Base-by-base conservation (phyloP, 129 eudicot species). In the Calendula officinalis region DNA sequence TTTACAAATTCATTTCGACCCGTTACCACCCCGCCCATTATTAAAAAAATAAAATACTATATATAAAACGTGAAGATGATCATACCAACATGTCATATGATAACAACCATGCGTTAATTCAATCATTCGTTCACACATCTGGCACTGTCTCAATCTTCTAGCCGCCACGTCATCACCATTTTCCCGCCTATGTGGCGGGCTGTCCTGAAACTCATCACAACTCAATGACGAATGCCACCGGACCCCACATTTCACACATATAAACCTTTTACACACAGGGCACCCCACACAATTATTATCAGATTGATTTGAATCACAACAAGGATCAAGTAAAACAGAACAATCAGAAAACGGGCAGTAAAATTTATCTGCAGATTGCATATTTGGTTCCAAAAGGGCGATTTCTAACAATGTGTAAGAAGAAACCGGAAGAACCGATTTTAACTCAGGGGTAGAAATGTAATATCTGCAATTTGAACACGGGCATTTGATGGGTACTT, bases 41-140 rank as follows among this genome's bases (percentile, higher is more conserved):
- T 22, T 2, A 22, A 22, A 22, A 22, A 22, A 22, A 0, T 37
- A 7, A 35, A 36, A 13, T 6, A 57, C 17, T 22, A 22, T 22
- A 0, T 0, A 22, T 22, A 22, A 56, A 8, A 57, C 1, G 11
- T 61, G 13, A 49, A 66, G 41, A 69, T 56, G 6, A 60, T n/a
- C 82, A 75, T 87, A 91, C 98, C 96, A 64, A 84, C 98, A 87
- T 1, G 88, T 82, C 84, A 91, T 80, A 60, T 82, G 94, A 71
- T 82, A 75, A 72, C 91, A 83, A 41, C 95, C 90, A 66, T 78
- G 88, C 10, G 82, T 72, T 17, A 74, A 84, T 75, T 87, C 88
- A 39, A 84, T 79, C 94, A 82, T 80, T 69, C 90, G 78, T 53
- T 70, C 74, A 60, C 98, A 91, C 74, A 82, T 85, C 47, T 66